Conservation (phyloP, 23 red algal genomes). For the Chondrus crispus region DNA sequence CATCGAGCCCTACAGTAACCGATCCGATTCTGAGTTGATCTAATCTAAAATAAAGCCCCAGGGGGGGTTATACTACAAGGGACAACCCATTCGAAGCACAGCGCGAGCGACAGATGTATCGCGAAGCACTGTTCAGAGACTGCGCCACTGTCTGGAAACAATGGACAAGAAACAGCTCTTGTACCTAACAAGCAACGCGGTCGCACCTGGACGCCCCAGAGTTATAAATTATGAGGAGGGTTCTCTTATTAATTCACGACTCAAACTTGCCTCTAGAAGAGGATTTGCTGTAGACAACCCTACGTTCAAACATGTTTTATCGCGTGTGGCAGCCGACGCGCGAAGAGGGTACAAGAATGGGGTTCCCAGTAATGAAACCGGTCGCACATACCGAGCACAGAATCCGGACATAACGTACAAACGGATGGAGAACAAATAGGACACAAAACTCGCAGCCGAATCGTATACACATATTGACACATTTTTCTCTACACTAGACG, state of each 20-base stretch:
- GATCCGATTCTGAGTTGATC: too few relatives aligned
- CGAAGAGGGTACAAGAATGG: background rate
- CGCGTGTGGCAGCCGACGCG: constrained; percentile 3
- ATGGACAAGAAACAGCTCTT: background rate
- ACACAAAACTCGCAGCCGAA: constrained; percentile 21
- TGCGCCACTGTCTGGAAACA: background rate
- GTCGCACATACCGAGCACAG: background rate
- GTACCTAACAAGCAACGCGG: background rate
- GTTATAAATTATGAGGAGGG: background rate
- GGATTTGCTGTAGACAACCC: constrained; percentile 20
- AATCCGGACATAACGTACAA: constrained; percentile 2
- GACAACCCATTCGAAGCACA: background rate
- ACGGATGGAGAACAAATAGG: constrained; percentile 19
- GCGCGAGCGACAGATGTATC: background rate
- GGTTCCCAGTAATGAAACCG: background rate
- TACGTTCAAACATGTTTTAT: constrained; percentile 17
- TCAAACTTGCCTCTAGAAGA: background rate
- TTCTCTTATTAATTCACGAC: background rate
- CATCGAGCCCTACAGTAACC: too few relatives aligned
- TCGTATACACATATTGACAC: background rate
- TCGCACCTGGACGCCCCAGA: background rate
- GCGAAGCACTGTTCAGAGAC: background rate
- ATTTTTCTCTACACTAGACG: background rate
- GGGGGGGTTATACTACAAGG: background rate
- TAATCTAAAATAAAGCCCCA: too few relatives aligned